A percentile compares a stretch with the other conserved stretches of the same genome.
Evolutionary conservation across 1,139 yeast species (phyloP).

Genomic region (Geotrichum histeridarum): DNA sequence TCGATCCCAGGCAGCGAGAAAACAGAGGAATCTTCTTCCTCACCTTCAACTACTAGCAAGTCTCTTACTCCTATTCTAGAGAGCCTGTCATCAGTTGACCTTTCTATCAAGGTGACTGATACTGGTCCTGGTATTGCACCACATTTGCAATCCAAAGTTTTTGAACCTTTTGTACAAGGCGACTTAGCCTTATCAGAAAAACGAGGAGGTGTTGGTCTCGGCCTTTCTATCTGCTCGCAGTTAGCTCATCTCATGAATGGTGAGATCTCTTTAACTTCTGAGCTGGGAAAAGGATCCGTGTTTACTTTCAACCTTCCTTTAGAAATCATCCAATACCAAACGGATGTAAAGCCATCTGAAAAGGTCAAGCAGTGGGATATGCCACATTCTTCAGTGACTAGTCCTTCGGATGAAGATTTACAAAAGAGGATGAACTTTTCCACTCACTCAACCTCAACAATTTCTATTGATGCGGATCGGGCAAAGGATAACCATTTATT

Average conservation of each 20-base stretch:
- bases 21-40: not conserved
- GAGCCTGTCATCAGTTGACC: not conserved
- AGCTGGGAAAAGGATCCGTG: constrained; percentile 67
- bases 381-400: not conserved
- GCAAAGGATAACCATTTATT: constrained; percentile 24
- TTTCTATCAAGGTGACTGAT: constrained; percentile 49
- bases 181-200: constrained; percentile 84
- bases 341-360: not conserved
- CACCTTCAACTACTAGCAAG: not conserved
- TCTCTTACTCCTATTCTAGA: not conserved
- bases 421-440: not conserved
- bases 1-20: not conserved
- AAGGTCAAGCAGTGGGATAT: not conserved
- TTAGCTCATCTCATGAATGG: constrained; percentile 45
- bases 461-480: not conserved
- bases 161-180: constrained; percentile 92
- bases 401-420: not conserved
- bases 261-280: constrained; percentile 40
- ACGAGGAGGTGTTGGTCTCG: constrained; percentile 90
- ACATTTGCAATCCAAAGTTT: constrained; percentile 71
- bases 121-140: constrained; percentile 91
- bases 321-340: constrained; percentile 34
- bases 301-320: constrained; percentile 75
- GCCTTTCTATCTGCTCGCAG: constrained; percentile 84
- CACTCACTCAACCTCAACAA: not conserved